Conservation (phyloP, 495 filamentous ascomycete genomes). For the Penicillium arizonense region DNA sequence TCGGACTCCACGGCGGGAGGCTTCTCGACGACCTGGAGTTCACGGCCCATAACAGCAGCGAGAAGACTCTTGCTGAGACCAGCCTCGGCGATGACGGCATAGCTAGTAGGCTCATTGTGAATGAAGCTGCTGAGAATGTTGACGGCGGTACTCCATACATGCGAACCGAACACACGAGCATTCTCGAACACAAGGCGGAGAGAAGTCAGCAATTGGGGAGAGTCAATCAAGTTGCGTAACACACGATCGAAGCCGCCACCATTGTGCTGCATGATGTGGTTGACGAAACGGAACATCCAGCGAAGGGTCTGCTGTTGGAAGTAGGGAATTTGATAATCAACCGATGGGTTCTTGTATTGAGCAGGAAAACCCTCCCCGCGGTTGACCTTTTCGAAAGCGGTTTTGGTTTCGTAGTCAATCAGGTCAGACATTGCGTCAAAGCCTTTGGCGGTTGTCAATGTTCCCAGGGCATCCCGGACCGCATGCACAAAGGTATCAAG, state of each 20-base stretch:
- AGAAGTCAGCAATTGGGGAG: conserved; percentile 73
- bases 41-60: conserved; percentile 66
- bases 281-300: conserved; percentile 92
- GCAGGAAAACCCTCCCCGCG: conserved; percentile 70
- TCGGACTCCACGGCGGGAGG: conserved; percentile 25
- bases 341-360: conserved; percentile 74
- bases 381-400: conserved; percentile 61
- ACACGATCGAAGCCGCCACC: conserved; percentile 85
- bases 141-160: conserved; percentile 90
- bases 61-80: conserved; percentile 83
- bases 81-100: conserved; percentile 90
- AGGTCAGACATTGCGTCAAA: conserved; percentile 85
- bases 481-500: conserved; percentile 83
- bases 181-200: conserved; percentile 82
- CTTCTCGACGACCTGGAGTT: conserved; percentile 33
- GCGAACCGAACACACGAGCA: conserved; percentile 74
- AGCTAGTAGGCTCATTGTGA: conserved; percentile 98
- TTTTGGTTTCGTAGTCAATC: conserved; percentile 74
- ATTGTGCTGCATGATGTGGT: conserved; percentile 87
- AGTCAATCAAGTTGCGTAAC: conserved; percentile 91
- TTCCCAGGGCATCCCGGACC: conserved; percentile 75
- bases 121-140: conserved; percentile 94
- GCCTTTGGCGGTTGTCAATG: conserved; percentile 73
- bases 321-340: conserved; percentile 91
- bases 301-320: conserved; percentile 89